These are phyloP conservation scores for Euryodendron excelsum DNA, from an alignment of 148 eudicot species.

Conservation along the genomic window DNA sequence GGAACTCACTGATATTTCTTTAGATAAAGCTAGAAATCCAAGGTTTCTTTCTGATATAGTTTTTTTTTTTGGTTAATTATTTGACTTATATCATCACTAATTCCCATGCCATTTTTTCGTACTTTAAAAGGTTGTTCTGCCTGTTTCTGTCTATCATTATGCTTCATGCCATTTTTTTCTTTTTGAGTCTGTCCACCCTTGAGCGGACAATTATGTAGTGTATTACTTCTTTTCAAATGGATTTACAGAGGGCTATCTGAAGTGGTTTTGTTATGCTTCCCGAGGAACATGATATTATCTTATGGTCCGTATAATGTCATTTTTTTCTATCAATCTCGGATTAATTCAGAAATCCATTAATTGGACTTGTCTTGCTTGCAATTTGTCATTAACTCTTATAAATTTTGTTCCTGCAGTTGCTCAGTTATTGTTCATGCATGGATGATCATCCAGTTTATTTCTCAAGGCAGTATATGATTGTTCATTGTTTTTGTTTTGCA, in stretches of 20 bases:
- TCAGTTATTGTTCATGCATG: neutral
- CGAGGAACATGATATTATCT: too few species aligned
- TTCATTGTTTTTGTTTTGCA: constrained; percentile 28
- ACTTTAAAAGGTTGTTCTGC: neutral
- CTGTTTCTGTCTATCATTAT: neutral
- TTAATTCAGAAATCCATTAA: neutral
- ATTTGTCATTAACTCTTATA: too few species aligned
- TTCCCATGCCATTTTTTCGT: neutral
- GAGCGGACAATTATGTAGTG: neutral
- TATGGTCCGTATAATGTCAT: too few species aligned
- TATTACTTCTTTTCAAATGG: neutral
- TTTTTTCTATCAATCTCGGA: too few species aligned
- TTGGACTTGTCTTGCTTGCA: neutral
- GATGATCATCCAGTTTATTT: neutral
- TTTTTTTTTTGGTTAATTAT: neutral
- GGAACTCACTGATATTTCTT: neutral
- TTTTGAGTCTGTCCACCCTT: neutral
- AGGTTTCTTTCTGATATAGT: neutral
- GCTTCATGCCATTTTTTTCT: too few species aligned
- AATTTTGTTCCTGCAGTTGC: neutral
- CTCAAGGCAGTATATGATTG: neutral
- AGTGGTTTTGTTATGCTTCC: too few species aligned
- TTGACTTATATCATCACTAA: too few species aligned
- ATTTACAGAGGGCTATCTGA: too few species aligned
- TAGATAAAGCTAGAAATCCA: neutral